Base-by-base conservation (phyloP, 164 flowering plant genomes). In the Dillenia suffruticosa region DNA sequence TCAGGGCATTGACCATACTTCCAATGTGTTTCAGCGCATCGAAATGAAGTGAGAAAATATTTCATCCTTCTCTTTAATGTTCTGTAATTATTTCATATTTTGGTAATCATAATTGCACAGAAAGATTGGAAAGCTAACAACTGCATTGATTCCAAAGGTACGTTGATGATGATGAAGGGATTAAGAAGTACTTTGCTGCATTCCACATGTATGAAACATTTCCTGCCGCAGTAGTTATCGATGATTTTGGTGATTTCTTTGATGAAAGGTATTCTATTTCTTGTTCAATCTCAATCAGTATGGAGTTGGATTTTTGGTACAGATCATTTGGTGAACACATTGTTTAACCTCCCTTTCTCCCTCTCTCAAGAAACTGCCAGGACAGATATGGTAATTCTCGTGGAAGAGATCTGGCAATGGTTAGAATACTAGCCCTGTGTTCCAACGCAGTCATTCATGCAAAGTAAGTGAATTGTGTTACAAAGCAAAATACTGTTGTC, bases 131-230 rank as follows among this genome's bases (percentile, higher is more conserved):
- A 32, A 13, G 2, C 47, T 48, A 10, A 11, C 32, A 26, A 8
- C 14, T n/a, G 43, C 6, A 46, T 44, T 43, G 46, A 10, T 46
- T 43, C 44, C 64, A 26, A 63, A 93, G 98, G 75, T 94, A 94
- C 65, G 77, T 89, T 54, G 89, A 89, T 13, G 84, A 84, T 67
- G 91, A 86, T 61, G 90, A 89, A 58, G 96, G 72, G 32, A 68
- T 94, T 51, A 89, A 78, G 76, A 87, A 81, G 54, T 94, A 77
- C 70, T 94, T 94, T 67, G 85, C 98, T 71, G 96, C 97, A 16
- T 94, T 91, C 67, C 98, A 94, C 72, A 71, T 91, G 70, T 77
- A 81, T 48, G 70, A 76, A 56, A 63, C 67, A 45, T 72, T 74
- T 71, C 97, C 97, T n/a, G 57, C 54, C 15, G 87, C 93, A 7